Conservation (phyloP, 169 alveolate genomes). For the Hammondia hammondi region DNA sequence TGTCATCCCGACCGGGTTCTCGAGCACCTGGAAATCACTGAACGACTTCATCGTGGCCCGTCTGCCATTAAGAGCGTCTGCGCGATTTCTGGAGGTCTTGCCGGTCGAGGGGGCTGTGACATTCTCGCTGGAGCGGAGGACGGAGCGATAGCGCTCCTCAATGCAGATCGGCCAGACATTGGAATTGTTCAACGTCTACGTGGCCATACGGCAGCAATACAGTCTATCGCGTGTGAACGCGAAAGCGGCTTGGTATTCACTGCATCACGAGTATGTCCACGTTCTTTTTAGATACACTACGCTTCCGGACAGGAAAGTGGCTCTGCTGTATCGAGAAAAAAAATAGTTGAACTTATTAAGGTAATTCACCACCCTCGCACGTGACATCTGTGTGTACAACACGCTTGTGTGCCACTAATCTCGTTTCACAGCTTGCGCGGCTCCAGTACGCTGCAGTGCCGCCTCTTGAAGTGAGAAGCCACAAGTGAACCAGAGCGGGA, state of each 20-base stretch:
- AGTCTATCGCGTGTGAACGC: not conserved
- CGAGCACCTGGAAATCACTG: not conserved
- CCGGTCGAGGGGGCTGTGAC: not conserved
- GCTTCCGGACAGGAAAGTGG: too few relatives aligned
- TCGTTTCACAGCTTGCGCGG: too few relatives aligned
- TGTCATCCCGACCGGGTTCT: not conserved
- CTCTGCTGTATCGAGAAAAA: too few relatives aligned
- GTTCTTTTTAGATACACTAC: too few relatives aligned
- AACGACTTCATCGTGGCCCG: not conserved
- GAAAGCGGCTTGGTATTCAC: not conserved
- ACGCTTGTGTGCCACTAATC: too few relatives aligned
- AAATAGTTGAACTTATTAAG: too few relatives aligned
- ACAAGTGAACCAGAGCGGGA: too few relatives aligned
- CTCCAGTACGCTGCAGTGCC: too few relatives aligned
- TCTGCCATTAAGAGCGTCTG: constrained; percentile 2
- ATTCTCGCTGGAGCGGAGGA: constrained; percentile 9
- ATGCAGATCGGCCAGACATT: not conserved
- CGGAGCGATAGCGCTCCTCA: not conserved
- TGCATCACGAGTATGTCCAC: not conserved
- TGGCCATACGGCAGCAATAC: constrained; percentile 20
- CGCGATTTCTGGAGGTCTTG: not conserved
- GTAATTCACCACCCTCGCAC: too few relatives aligned
- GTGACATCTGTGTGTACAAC: too few relatives aligned
- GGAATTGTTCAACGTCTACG: constrained; percentile 5
- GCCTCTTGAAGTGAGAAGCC: too few relatives aligned